Base-by-base conservation (phyloP, 2,329 filamentous ascomycete genomes). In the Trichoderma simmonsii region DNA sequence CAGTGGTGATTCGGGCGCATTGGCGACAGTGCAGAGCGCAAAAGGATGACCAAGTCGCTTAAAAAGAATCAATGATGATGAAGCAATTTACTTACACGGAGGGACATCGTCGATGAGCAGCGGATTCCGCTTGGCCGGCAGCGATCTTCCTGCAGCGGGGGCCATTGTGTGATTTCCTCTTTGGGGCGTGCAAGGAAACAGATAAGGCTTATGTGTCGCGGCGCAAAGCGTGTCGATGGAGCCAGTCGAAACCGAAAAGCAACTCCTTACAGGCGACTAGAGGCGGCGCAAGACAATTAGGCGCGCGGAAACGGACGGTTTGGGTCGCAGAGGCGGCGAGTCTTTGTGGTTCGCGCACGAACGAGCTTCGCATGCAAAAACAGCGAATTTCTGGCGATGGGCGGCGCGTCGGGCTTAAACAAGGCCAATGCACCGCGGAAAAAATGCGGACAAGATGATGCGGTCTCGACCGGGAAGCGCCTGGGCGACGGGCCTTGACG, bases 51-150 rank as follows among this genome's bases (percentile, higher is more conserved):
- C n/a, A 32, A 21, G 15, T 59, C 34, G 71, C 28, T 48, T 67
- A 6, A 39, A 54, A 61, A 34, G 62, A 70, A 62, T 28, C 34
- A 30, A 28, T 26, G 21, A 60, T 12, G 32, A 9, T 12, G 14
- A 6, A 30, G 18, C n/a, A 67, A 12, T 32, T 36, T 24, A 68
- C 76, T 72, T 91, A 93, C 91, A 88, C 66, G 84, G 78, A 68
- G 91, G 91, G 70, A 91, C 85, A 75, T 89, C 86, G 73, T 90
- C 88, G 30, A 87, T 85, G 81, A 93, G 87, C 74, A 92, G 85
- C 75, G 88, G 90, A 80, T 93, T 93, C 79, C 86, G 85, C 82
- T 85, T 85, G 76, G 83, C 82, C 39, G 91, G 91, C 74, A 93
- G 84, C 62, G 79, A 81, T 80, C 88, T 79, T 71, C 76, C 75